These are phyloP conservation scores for Candida mesenterica DNA, from an alignment of 1,139 yeast species.

Conservation along the genomic window DNA sequence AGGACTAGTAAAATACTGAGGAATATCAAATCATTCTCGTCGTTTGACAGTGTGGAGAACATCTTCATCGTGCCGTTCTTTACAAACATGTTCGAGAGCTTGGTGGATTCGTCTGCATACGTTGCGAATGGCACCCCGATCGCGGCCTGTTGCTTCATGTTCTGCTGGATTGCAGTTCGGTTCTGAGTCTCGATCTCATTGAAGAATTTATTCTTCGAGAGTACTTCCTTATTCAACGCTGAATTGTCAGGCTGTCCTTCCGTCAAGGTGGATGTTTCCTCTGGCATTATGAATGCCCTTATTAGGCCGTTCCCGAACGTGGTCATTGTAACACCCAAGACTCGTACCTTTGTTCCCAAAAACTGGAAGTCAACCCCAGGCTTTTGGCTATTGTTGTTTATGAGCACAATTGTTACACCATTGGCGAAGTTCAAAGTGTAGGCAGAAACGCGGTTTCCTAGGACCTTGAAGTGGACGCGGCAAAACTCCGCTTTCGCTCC, in stretches of 20 bases:
- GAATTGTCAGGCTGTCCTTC: constrained; percentile 19
- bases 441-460: constrained; percentile 34
- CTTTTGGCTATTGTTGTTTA: constrained; percentile 33
- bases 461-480: constrained; percentile 32
- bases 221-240: constrained; percentile 3
- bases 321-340: constrained; percentile 36
- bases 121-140: constrained; percentile 33
- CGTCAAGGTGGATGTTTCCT: constrained; percentile 21
- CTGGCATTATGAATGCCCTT: constrained; percentile 25
- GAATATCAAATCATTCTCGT: constrained; percentile 24
- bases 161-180: constrained; percentile 12
- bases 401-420: constrained; percentile 19
- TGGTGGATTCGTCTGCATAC: constrained; percentile 30
- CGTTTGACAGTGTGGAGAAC: constrained; percentile 16
- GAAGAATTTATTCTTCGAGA: constrained; percentile 9
- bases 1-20: constrained; percentile 33
- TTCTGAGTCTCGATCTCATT: constrained; percentile 13
- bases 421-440: constrained; percentile 28
- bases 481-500: constrained; percentile 25
- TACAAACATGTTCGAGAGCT: constrained; percentile 21
- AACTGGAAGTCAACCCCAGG: constrained; percentile 36
- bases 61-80: constrained; percentile 32
- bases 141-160: constrained; percentile 17
- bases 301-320: constrained; percentile 38
- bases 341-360: constrained; percentile 30